These are phyloP conservation scores for Boletus insuetus DNA, from an alignment of 768 basidiomycete species.

Conservation along the genomic window DNA sequence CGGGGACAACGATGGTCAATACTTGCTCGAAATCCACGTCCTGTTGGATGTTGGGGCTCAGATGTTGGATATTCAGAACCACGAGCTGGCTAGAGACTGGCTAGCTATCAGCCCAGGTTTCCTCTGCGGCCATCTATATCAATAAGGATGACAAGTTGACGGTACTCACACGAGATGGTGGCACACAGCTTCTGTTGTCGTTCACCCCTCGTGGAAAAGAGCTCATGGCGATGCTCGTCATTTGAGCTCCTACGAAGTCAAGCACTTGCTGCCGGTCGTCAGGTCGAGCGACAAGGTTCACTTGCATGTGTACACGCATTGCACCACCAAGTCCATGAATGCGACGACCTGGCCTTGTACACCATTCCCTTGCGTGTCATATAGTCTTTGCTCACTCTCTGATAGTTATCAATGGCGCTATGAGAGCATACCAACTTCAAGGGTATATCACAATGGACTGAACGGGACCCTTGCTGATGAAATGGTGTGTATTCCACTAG, in stretches of 20 bases:
- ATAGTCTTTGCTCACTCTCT: too few relatives aligned
- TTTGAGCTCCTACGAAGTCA: conserved; percentile 27
- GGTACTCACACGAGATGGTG: too few relatives aligned
- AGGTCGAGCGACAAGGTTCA: conserved; percentile 17
- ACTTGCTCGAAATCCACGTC: conserved; percentile 42
- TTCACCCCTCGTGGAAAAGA: background rate
- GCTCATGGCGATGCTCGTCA: conserved; percentile 25
- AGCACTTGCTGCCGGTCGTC: conserved; percentile 37
- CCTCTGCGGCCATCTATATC: too few relatives aligned
- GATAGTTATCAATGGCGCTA: too few relatives aligned
- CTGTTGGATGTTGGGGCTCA: conserved; percentile 57
- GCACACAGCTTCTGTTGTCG: background rate
- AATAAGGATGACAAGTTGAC: too few relatives aligned
- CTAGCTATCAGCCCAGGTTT: conserved; percentile 20
- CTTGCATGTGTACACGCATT: conserved; percentile 45
- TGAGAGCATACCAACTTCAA: too few relatives aligned
- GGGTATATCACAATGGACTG: conserved; percentile 94
- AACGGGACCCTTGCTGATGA: conserved; percentile 96
- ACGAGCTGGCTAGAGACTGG: conserved; percentile 42
- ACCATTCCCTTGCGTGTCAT: too few relatives aligned
- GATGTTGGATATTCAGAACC: conserved; percentile 49
- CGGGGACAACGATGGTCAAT: conserved; percentile 40
- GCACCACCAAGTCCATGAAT: conserved; percentile 34
- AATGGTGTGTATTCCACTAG: conserved; percentile 53
- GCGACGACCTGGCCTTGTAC: conserved; percentile 32